phyloP scores from a whole-genome alignment of 495 filamentous ascomycete genomes.

The Pseudotulostoma volvatum region DNA sequence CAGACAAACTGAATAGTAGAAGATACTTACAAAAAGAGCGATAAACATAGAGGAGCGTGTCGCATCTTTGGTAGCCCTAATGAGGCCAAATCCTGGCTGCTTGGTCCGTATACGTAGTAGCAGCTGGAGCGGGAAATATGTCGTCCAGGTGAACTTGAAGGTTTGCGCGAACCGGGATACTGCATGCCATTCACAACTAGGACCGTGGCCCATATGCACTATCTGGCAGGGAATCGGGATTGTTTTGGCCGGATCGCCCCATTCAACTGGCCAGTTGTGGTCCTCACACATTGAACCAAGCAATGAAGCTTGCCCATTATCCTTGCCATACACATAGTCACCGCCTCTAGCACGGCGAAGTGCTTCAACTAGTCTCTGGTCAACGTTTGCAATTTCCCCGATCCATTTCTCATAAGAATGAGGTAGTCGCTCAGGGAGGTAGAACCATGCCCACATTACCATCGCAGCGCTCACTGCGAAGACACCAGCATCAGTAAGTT shows the following conservation, averaged over 20 bases:
- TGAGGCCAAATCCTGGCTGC: conserved; percentile 20
- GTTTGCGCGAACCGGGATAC: conserved; percentile 50
- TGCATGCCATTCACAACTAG: conserved; percentile 67
- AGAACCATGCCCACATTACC: conserved; percentile 89
- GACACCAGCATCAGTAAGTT: conserved; percentile 46
- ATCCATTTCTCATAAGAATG: conserved; percentile 79
- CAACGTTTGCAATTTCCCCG: conserved; percentile 58
- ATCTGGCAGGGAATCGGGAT: conserved; percentile 75
- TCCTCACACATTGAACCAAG: conserved; percentile 63
- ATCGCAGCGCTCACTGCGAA: conserved; percentile 64
- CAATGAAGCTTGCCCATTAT: conserved; percentile 57
- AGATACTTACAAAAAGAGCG: conserved; percentile 62
- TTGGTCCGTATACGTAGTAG: conserved; percentile 42
- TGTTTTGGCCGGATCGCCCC: conserved; percentile 61
- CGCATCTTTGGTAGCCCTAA: conserved; percentile 41
- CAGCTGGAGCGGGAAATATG: conserved; percentile 68
- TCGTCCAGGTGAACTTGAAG: conserved; percentile 59
- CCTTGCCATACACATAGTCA: conserved; percentile 55
- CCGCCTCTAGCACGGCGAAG: conserved; percentile 50
- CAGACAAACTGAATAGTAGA: conserved; percentile 82
- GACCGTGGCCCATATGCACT: conserved; percentile 68
- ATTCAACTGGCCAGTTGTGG: conserved; percentile 46
- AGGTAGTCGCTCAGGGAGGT: conserved; percentile 51
- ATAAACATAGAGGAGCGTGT: conserved; percentile 68
- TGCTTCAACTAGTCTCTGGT: conserved; percentile 57